Base-by-base conservation (phyloP, 306 rosid species). In the Lotus japonicus region DNA sequence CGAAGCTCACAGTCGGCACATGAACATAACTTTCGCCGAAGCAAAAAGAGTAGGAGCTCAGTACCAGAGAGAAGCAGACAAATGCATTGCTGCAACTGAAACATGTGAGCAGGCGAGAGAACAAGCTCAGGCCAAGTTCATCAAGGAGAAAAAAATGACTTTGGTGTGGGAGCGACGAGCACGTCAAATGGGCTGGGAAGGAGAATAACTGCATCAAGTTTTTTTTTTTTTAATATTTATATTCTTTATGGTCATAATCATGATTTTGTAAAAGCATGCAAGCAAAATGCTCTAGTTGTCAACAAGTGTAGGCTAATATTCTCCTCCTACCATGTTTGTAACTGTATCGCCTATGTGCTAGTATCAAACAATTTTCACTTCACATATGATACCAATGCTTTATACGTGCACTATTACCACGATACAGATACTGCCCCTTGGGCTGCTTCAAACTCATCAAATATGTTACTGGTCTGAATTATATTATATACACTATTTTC, bases 81-180 rank as follows among this genome's bases (percentile, higher is more conserved):
- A 94, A 74, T 94, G 99, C 69, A 82, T 84, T 62, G 80, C 95
- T 57, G 96, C 97, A 3, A 94, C 96, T 9, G 96, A 94, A 85
- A 90, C 97, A 14, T 94, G 99, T 44, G 99, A 94, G 86, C 92
- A 84, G 73, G 96, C 97, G 41, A 83, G 97, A 68, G 98, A 94
- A 70, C 84, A 68, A 4, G 80, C 95, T 0, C 79, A 94, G 79
- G 96, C 95, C 58, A 67, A 79, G 79, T 87, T 82, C 73, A 85
- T 73, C 77, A 90, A 71, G 85, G 98, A 94, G 82, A 88, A 79
- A 51, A 94, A 86, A 83, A 51, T 81, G 53, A 90, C 98, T 59
- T 71, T 38, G 0, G 55, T 70, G 60, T 94, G 98, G 98, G 95
- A 94, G 84, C 58, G 21, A 39, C 89, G 98, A 41, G 96, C 97